Base-by-base conservation (phyloP, 768 basidiomycete genomes). In the Boletus speciosus region DNA sequence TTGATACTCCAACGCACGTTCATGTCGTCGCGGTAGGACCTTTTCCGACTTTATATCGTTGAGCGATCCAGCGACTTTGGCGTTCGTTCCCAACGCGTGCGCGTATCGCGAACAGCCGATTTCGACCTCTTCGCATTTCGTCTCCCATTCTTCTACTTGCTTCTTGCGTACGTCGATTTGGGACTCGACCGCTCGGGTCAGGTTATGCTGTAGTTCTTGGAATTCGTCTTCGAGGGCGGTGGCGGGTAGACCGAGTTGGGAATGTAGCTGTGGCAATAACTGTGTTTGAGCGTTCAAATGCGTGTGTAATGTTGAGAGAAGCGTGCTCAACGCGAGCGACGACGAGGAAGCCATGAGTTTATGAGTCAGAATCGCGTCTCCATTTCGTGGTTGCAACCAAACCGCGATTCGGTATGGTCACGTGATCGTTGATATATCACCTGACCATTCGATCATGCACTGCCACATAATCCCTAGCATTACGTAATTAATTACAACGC, bases 191-290 rank as follows among this genome's bases (percentile, higher is more conserved):
- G 88, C 84, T 52, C 81, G 77, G 51, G 86, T 81, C 41, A 96
- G 83, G 46, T 86, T 83, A 32, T 85, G 78, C 62, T 93, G 86
- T 7, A 96, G 78, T 8, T 78, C 70, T 49, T 79, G 75, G 32
- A 95, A 78, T 55, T 97, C 93, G 67, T 90, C 86, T 66, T 90
- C 83, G 40, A 95, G 81, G 0, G 91, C 86, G 11, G 84, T 83
- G 27, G 82, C 71, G 9, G 93, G 90, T 14, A 95, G 78, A 32
- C 90, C 92, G 15, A 96, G 87, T 64, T 90, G 90, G 1, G 82
- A 77, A 70, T 95, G 92, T 5, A 96, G 76, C 7, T 85, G 83
- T 15, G 91, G 91, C 2, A 96, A 76, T 32, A 91, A 77, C 57
- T 88, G 85, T 0, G 90, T 91, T 71, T 95, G 92, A 2, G 84